phyloP scores from a whole-genome alignment of 306 rosid species.

The Acacia confusa region DNA sequence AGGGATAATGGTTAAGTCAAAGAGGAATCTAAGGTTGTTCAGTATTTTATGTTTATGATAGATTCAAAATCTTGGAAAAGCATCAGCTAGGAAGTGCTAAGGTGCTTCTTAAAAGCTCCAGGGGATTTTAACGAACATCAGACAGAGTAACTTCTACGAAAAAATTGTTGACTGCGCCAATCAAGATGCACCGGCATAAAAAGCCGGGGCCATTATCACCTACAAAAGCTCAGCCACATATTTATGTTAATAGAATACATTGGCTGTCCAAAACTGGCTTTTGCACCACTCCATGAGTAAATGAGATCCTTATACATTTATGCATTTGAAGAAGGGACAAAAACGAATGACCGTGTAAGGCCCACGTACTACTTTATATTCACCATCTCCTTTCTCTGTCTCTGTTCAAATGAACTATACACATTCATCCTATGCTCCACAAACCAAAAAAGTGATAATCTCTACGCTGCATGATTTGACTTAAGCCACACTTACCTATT shows the following conservation, averaged over 20 bases:
- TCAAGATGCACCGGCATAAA: too few relatives aligned
- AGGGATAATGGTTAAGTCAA: neutral
- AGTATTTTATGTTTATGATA: too few relatives aligned
- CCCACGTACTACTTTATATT: neutral
- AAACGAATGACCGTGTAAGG: neutral
- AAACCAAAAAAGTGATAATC: neutral
- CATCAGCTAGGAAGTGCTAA: neutral
- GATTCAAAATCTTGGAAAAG: too few relatives aligned
- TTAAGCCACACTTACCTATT: constrained; percentile 14
- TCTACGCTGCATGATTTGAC: neutral
- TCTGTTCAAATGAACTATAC: neutral
- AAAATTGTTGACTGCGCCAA: too few relatives aligned
- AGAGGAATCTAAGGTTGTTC: too few relatives aligned
- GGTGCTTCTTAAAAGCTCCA: neutral
- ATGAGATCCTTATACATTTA: neutral
- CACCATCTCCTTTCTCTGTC: neutral
- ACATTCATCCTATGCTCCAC: neutral
- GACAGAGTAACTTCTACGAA: too few relatives aligned
- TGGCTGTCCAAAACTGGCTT: neutral
- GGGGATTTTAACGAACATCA: neutral
- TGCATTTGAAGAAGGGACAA: neutral
- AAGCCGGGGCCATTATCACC: too few relatives aligned
- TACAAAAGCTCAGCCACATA: neutral
- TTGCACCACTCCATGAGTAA: neutral
- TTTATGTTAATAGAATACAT: neutral